phyloP scores from a whole-genome alignment of 2,329 filamentous ascomycete genomes.

The Neonectria sp. region DNA sequence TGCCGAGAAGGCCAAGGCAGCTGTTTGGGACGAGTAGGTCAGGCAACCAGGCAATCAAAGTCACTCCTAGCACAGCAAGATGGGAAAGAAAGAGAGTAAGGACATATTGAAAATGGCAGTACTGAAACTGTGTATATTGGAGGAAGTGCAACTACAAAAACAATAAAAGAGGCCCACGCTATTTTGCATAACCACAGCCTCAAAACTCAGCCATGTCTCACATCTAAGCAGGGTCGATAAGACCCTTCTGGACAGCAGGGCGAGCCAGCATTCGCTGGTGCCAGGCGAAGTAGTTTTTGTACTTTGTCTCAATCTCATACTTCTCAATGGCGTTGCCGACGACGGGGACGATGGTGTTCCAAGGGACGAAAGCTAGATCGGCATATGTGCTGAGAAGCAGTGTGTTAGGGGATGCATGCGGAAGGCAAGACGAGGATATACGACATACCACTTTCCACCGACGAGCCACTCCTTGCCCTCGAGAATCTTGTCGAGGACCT shows the following conservation, averaged over 20 bases:
- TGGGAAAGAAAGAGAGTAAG: background rate
- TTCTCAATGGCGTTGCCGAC: constrained; percentile 41
- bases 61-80: background rate
- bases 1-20: constrained; percentile 82
- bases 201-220: background rate
- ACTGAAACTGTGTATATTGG: constrained; percentile 7
- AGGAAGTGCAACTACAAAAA: background rate
- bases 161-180: constrained; percentile 16
- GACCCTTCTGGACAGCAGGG: constrained; percentile 42
- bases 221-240: background rate
- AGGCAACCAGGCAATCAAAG: background rate
- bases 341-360: constrained; percentile 40
- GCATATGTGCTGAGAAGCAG: constrained; percentile 49
- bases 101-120: background rate
- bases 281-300: constrained; percentile 55
- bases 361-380: constrained; percentile 53
- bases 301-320: constrained; percentile 50
- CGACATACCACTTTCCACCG: constrained; percentile 52
- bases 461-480: constrained; percentile 54
- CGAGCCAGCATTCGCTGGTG: constrained; percentile 51
- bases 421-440: background rate
- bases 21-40: constrained; percentile 84
- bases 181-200: background rate
- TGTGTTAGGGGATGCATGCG: background rate
- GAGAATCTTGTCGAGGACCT: constrained; percentile 51